Base-by-base conservation (phyloP, 192 early-diverging fungal genomes). In the Coemansia sp. region DNA sequence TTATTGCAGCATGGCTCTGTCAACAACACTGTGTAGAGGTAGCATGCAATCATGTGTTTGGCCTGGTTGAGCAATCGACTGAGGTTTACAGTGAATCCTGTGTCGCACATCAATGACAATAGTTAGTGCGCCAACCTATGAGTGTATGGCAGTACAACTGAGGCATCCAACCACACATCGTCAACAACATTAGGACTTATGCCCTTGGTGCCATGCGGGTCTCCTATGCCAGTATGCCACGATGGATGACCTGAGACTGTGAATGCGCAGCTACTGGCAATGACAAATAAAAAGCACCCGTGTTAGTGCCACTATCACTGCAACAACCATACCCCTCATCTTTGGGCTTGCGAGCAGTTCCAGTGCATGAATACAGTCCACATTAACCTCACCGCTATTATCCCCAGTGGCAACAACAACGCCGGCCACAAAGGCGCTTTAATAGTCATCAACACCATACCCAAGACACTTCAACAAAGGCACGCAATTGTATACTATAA, bases 11-110 rank as follows among this genome's bases (percentile, higher is more conserved):
- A 27, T 27, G 27, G 27, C 34, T 90, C 90, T 9, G 77, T 93
- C 45, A 99, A 71, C 51, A 98, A 82, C 11, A 93, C 86, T 0
- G 93, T 92, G 1, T 80, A 84, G 11, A 72, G 70, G 76, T 99
- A 99, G 73, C 94, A 87, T 4, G 86, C 82, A 42, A 78, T 86
- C 96, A 99, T 98, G 12, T 88, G 88, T 55, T 94, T 93, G 32
- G 88, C 89, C 82, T 99, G 97, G 20, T 88, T 90, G 83, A 94
- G 97, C 85, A 97, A 77, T 46, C 94, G 84, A 10, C 95, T 94
- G 34, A 88, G 93, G 13, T 87, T 67, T 6, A 99, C 77, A 11
- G 83, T 74, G 69, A 96, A 87, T 9, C 92, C 88, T 15, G 87
- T 84, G 19, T 89, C 86, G 65, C 64, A 92, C 84, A 74, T 99